Conservation (phyloP, 169 alveolate species). For the Plasmodium coatneyi region DNA sequence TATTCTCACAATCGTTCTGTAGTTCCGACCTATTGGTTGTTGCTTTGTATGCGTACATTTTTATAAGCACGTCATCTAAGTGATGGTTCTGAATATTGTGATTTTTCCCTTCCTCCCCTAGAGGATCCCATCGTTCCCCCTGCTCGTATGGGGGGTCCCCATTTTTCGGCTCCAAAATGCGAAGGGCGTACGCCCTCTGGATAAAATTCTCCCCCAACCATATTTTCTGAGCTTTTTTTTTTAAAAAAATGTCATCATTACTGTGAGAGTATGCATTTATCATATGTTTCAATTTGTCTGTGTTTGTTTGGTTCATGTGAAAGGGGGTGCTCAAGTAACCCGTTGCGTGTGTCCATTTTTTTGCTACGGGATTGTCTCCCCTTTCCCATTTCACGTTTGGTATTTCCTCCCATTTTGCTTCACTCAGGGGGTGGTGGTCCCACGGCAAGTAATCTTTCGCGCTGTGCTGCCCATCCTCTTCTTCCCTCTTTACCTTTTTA, state of each 20-base stretch:
- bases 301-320: not conserved
- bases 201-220: constrained; percentile 6
- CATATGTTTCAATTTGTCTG: constrained; percentile 17
- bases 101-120: not conserved
- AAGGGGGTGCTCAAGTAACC: not conserved
- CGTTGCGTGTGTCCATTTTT: not conserved
- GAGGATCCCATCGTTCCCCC: not conserved
- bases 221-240: not conserved
- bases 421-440: not conserved
- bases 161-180: not conserved
- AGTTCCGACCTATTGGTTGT: not conserved
- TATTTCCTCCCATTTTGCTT: not conserved
- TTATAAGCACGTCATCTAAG: not conserved
- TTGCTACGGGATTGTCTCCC: not conserved
- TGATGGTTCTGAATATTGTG: not conserved
- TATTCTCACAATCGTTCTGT: not conserved
- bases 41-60: not conserved
- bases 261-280: constrained; percentile 32
- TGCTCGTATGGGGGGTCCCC: not conserved
- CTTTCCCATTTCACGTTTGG: not conserved
- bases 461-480: not conserved
- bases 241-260: constrained; percentile 20
- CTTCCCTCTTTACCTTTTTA: not conserved
- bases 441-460: not conserved
- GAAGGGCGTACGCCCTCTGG: constrained; percentile 5